Conservation (phyloP, 2,329 filamentous ascomycete genomes). For the Leptodontidium sp. region DNA sequence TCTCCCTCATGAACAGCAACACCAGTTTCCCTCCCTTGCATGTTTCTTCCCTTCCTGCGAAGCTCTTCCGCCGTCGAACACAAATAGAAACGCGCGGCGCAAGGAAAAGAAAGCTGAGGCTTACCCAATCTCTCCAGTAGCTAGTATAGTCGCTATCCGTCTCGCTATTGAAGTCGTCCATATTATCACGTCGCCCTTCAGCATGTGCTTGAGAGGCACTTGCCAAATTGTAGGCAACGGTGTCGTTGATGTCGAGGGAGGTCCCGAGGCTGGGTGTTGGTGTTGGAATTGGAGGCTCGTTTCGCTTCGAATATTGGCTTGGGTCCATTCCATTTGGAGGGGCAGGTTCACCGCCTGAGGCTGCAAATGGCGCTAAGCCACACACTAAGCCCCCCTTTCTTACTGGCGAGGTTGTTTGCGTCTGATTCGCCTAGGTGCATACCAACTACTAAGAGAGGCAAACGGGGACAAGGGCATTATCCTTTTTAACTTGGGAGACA, state of each 20-base stretch:
- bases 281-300: constrained; percentile 16
- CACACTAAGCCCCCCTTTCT: constrained; percentile 15
- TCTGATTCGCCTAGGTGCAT: neutral
- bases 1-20: neutral
- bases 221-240: constrained; percentile 41
- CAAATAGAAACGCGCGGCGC: constrained; percentile 30
- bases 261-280: constrained; percentile 22
- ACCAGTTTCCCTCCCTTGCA: neutral
- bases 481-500: neutral
- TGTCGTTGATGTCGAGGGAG: constrained; percentile 22
- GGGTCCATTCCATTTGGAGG: neutral
- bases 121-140: constrained; percentile 99
- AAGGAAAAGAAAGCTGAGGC: constrained; percentile 51
- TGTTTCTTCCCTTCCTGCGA: neutral
- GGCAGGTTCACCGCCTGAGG: constrained; percentile 16
- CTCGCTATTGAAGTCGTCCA: constrained; percentile 98
- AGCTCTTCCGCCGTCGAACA: constrained; percentile 8
- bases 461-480: neutral
- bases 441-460: neutral
- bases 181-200: constrained; percentile 51
- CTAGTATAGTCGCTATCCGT: constrained; percentile 99
- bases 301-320: constrained; percentile 18
- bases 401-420: neutral
- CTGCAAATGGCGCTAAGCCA: constrained; percentile 11
- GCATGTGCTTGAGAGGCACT: constrained; percentile 44